Evolutionary conservation across 2,329 filamentous ascomycete species (phyloP), one percentile per base, ranked within the genome.

Genomic region (Didymella segeticola): DNA sequence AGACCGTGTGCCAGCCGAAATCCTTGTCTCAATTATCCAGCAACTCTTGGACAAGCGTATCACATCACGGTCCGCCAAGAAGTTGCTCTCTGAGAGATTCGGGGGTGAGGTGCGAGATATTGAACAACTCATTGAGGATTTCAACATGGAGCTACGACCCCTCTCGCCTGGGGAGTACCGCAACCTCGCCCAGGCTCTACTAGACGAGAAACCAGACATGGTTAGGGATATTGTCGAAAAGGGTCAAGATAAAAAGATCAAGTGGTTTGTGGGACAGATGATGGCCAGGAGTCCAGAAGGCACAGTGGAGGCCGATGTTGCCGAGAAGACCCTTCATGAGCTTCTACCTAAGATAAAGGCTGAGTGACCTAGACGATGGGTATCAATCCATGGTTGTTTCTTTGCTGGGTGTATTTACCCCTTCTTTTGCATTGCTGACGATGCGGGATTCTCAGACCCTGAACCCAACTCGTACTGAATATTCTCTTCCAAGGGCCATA

Each of bases 251-350:
- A 84, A 85, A n/a, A 90, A 89, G 71, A 70, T 88, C 6, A 86
- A 85, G 63, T 89, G 83, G 78, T 83, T 89, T 62, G 82, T 90
- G 12, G 87, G 87, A 10, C 83, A 88, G 70, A 88, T 89, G 83
- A 86, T 89, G 74, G 78, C 83, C 37, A 74, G 77, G 56, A 84
- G 84, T 23, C 79, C 81, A 23, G 83, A 85, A 54, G 86, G 86
- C 1, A 83, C 83, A 1, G 81, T 89, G 6, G 85, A 89, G 70
- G 83, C 87, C 4, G 77, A 78, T 51, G 80, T 80, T 63, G 86
- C 86, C 9, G 82, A 83, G 68, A 73, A 76, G 52, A 77, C 83
- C 10, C 69, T 89, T 27, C 77, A 77, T 51, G 75, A 79, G 63
- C 62, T 85, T 36, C 74, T 86, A 68, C 15, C 49, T 27, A 31